Conservation (phyloP, 2,329 filamentous ascomycete genomes). For the Penicillium sp. region DNA sequence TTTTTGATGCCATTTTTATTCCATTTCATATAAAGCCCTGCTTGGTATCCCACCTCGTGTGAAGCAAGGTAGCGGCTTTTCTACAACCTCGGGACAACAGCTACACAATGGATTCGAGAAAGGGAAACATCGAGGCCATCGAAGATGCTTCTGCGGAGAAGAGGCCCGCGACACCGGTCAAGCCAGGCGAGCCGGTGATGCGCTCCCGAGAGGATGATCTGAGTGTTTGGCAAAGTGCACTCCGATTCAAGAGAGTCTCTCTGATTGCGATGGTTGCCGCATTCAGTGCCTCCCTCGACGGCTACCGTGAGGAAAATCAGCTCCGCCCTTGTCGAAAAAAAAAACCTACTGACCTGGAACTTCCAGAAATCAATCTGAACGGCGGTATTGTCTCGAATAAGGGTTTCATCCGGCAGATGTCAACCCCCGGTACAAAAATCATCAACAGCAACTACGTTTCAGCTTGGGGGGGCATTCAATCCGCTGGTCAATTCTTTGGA, state of each 20-base stretch:
- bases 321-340: neutral
- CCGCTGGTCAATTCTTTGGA: constrained; percentile 42
- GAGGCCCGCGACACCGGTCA: neutral
- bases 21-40: neutral
- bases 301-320: constrained; percentile 38
- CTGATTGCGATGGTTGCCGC: constrained; percentile 45
- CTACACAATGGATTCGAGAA: neutral
- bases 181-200: constrained; percentile 25
- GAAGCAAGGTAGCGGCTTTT: neutral
- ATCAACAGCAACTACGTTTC: constrained; percentile 42
- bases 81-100: neutral
- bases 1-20: neutral
- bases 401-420: constrained; percentile 45
- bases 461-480: constrained; percentile 45
- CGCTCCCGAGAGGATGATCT: constrained; percentile 43
- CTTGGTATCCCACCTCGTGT: neutral
- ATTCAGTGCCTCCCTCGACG: constrained; percentile 47
- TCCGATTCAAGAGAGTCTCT: constrained; percentile 39
- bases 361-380: constrained; percentile 37
- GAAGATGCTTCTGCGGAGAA: neutral
- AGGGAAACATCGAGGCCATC: neutral
- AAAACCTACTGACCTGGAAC: neutral
- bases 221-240: constrained; percentile 41
- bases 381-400: constrained; percentile 46
- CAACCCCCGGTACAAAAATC: constrained; percentile 32